Evolutionary conservation across 2,329 filamentous ascomycete genomes (phyloP).

Genomic region (Beauveria sp.): DNA sequence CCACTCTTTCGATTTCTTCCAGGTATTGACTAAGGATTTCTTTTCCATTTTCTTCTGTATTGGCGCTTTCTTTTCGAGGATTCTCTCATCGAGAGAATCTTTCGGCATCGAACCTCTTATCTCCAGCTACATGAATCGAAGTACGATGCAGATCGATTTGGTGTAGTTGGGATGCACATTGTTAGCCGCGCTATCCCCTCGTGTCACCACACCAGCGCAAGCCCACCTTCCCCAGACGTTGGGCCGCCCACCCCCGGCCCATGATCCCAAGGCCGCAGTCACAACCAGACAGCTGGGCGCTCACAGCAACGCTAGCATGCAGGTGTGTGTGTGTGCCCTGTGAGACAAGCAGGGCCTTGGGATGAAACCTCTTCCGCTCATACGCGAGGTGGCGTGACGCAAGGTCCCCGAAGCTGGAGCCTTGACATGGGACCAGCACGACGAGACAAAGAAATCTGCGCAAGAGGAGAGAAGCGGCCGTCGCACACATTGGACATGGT

Average conservation of each 20-base stretch:
- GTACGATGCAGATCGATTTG: not conserved
- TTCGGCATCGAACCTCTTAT: too few relatives aligned
- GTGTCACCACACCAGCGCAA: not conserved
- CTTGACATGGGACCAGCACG: not conserved
- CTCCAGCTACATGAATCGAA: too few relatives aligned
- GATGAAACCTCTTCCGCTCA: not conserved
- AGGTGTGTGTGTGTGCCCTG: not conserved
- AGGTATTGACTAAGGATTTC: too few relatives aligned
- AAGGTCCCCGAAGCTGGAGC: not conserved
- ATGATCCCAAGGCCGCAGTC: not conserved
- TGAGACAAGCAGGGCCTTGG: not conserved
- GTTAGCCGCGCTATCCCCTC: slow-evolving; percentile 1
- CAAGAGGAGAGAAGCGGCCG: not conserved
- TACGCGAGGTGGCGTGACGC: not conserved
- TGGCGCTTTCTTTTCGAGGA: too few relatives aligned
- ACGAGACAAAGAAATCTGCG: not conserved
- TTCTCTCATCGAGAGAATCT: not conserved
- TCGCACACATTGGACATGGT: not conserved
- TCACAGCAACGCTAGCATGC: not conserved
- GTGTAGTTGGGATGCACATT: not conserved
- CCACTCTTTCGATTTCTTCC: too few relatives aligned
- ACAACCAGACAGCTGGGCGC: not conserved
- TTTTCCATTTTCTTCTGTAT: too few relatives aligned
- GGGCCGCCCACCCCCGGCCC: not conserved
- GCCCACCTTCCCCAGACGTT: not conserved